These are phyloP conservation scores for Hexamita inflata DNA, from an alignment of 208 protist genomes.

Conservation along the genomic window DNA sequence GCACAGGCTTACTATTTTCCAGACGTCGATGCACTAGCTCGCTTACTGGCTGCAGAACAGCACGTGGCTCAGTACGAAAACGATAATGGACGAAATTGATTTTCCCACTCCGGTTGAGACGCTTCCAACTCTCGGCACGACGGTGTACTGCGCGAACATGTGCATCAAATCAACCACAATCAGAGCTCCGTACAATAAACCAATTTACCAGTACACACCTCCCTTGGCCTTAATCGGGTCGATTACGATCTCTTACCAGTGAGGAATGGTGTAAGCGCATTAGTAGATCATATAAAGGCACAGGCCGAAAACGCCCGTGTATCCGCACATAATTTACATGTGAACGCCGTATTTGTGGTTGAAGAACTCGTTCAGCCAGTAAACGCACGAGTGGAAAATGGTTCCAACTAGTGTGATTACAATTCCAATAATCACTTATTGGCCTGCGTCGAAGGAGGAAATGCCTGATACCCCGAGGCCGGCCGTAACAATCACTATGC, in stretches of 20 bases:
- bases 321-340: neutral
- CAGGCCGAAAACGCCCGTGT: constrained; percentile 5
- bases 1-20: neutral
- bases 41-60: neutral
- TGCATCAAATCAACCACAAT: constrained; percentile 8
- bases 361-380: constrained; percentile 7
- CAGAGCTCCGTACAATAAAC: neutral
- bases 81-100: neutral
- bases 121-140: neutral
- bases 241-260: neutral
- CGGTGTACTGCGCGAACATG: constrained; percentile 12
- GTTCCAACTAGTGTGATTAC: constrained; percentile 5
- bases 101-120: neutral
- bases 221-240: neutral
- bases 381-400: constrained; percentile 9
- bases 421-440: neutral
- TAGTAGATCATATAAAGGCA: neutral
- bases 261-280: neutral
- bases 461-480: constrained; percentile 4
- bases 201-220: neutral
- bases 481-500: too few relatives aligned
- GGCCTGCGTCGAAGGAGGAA: neutral
- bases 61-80: constrained; percentile 14
- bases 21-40: neutral
- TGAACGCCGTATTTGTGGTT: neutral